Conservation (phyloP, 106 monocot genomes). For the Allium fistulosum region DNA sequence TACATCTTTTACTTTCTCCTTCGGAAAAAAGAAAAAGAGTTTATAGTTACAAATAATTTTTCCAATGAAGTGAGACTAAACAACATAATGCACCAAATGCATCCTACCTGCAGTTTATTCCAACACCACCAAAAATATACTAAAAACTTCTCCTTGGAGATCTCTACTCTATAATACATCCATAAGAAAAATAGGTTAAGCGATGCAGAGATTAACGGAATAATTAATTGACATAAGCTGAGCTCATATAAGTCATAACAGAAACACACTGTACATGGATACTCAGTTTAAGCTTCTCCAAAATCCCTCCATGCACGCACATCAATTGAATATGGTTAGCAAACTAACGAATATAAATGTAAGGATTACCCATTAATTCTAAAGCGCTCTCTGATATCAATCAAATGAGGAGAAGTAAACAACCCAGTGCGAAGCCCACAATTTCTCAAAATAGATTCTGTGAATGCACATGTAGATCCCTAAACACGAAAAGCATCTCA, state of each 20-base stretch:
- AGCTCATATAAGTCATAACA: too few relatives aligned
- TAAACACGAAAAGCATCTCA: constrained; percentile 8
- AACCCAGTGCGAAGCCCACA: constrained; percentile 86
- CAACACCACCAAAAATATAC: constrained; percentile 98
- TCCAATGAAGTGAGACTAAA: too few relatives aligned
- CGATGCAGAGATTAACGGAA: too few relatives aligned
- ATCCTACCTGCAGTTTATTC: constrained; percentile 64
- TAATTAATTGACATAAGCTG: too few relatives aligned
- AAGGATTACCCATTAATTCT: constrained; percentile 67
- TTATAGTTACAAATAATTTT: not conserved
- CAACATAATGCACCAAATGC: not conserved
- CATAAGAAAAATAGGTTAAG: not conserved
- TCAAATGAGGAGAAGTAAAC: constrained; percentile 91
- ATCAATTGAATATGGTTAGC: too few relatives aligned
- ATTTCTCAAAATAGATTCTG: constrained; percentile 74
- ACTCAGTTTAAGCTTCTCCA: too few relatives aligned
- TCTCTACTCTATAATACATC: constrained; percentile 46
- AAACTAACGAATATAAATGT: not conserved
- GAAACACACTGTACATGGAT: too few relatives aligned
- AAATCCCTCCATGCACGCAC: too few relatives aligned
- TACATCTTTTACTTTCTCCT: constrained; percentile 68
- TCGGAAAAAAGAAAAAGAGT: constrained; percentile 10
- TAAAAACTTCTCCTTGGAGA: constrained; percentile 82
- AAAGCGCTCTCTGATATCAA: constrained; percentile 87
- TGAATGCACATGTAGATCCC: constrained; percentile 92